phyloP scores from a whole-genome alignment of 345 rosid genomes.

The Sisymbrium irio region DNA sequence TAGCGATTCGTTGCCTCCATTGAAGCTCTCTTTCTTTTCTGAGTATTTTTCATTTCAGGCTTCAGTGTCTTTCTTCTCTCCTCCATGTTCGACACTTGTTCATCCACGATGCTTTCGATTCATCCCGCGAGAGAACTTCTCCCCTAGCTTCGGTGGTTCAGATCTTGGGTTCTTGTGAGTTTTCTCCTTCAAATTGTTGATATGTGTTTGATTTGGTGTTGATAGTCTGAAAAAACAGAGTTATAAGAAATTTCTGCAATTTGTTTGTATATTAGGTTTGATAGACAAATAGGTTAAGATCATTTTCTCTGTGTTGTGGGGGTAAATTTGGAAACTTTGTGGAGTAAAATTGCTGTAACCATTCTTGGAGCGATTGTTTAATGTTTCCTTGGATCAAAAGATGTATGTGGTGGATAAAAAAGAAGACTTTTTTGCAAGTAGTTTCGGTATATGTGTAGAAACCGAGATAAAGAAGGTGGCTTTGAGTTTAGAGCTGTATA shows the following conservation, averaged over 20 bases:
- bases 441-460: not conserved
- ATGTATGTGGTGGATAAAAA: too few species aligned
- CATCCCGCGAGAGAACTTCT: not conserved
- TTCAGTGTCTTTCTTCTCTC: not conserved
- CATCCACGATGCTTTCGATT: not conserved
- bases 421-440: too few species aligned
- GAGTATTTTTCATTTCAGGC: not conserved
- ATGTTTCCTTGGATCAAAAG: too few species aligned
- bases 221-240: not conserved
- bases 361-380: too few species aligned
- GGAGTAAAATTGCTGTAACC: too few species aligned
- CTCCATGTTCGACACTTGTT: not conserved
- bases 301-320: not conserved
- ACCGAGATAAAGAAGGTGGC: not conserved
- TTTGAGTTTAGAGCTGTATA: not conserved
- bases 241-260: not conserved
- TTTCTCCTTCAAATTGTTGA: not conserved
- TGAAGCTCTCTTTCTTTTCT: slow-evolving; percentile 7
- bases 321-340: not conserved
- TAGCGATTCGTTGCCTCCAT: slow-evolving; percentile 23
- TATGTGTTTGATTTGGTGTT: not conserved
- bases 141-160: not conserved
- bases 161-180: slow-evolving; percentile 22
- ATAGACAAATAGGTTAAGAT: too few species aligned
- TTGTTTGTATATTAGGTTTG: not conserved